Evolutionary conservation across 2,329 filamentous ascomycete genomes (phyloP).

Genomic region (Fusarium metavorans): DNA sequence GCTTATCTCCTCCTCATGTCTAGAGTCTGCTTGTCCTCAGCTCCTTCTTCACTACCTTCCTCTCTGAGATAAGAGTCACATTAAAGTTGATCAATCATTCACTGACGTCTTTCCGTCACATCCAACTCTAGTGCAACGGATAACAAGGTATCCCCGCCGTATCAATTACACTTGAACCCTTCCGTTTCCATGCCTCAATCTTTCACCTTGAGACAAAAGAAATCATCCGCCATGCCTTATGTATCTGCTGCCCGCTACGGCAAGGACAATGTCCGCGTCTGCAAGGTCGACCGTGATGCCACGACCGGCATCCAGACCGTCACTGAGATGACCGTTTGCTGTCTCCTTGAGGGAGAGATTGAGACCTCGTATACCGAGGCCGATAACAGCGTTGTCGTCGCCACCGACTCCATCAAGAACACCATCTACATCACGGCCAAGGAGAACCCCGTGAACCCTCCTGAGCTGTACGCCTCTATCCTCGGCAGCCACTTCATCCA

Average conservation of each 20-base stretch:
- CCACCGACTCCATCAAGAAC: slow-evolving; percentile 98
- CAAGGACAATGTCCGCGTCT: slow-evolving; percentile 98
- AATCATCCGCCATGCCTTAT: slow-evolving; percentile 59
- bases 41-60: not conserved
- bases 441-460: slow-evolving; percentile 90
- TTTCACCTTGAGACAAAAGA: slow-evolving; percentile 27
- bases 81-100: not conserved
- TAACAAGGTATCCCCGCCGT: slow-evolving; percentile 3
- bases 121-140: slow-evolving; percentile 3
- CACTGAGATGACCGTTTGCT: slow-evolving; percentile 94
- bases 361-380: slow-evolving; percentile 89
- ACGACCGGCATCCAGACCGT: slow-evolving; percentile 84
- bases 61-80: not conserved
- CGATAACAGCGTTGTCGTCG: slow-evolving; percentile 95
- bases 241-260: slow-evolving; percentile 79
- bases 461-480: slow-evolving; percentile 89
- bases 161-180: slow-evolving; percentile 17
- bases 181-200: slow-evolving; percentile 22
- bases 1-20: slow-evolving; percentile 11
- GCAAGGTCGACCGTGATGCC: slow-evolving; percentile 89
- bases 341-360: slow-evolving; percentile 92
- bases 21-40: not conserved
- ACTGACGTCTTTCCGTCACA: slow-evolving; percentile 6
- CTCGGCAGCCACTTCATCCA: slow-evolving; percentile 90
- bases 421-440: slow-evolving; percentile 96